Percentiles rank a stretch among this genome's conserved stretches.
These are phyloP conservation scores for Thermomyces lanuginosus DNA, from an alignment of 2,329 filamentous ascomycete species.

Conservation along the genomic window DNA sequence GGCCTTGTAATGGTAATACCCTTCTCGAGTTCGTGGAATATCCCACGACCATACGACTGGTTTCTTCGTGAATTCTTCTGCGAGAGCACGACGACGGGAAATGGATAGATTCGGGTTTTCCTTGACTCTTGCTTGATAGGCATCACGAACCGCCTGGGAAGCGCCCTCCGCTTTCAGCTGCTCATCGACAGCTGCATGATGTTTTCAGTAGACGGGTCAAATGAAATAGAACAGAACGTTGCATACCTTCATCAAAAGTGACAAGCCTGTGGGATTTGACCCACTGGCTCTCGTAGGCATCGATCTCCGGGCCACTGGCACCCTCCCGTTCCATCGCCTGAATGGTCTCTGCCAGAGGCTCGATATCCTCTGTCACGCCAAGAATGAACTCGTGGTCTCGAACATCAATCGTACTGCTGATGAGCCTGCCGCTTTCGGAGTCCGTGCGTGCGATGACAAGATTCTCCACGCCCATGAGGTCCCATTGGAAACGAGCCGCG, in stretches of 20 bases:
- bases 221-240: neutral
- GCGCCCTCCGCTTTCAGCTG: conserved; percentile 55
- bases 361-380: conserved; percentile 60
- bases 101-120: conserved; percentile 60
- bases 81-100: conserved; percentile 56
- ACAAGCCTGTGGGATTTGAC: conserved; percentile 71
- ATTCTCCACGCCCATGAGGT: conserved; percentile 92
- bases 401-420: conserved; percentile 81
- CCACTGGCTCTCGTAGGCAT: conserved; percentile 74
- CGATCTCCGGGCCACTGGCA: conserved; percentile 62
- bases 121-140: conserved; percentile 48
- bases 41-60: conserved; percentile 80
- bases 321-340: conserved; percentile 78
- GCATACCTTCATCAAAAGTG: conserved; percentile 65
- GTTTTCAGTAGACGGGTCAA: conserved; percentile 5
- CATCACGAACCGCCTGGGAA: conserved; percentile 44
- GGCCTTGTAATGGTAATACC: conserved; percentile 39
- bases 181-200: conserved; percentile 46
- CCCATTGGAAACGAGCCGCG: conserved; percentile 91
- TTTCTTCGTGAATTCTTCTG: conserved; percentile 47
- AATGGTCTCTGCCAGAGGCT: conserved; percentile 72
- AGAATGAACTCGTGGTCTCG: conserved; percentile 96
- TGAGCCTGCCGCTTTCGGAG: conserved; percentile 78
- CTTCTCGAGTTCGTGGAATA: conserved; percentile 79
- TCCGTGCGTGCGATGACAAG: conserved; percentile 89